Percentiles rank a stretch among this genome's conserved stretches.
Conservation (phyloP, 495 filamentous ascomycete genomes). For the Penicillium roqueforti region DNA sequence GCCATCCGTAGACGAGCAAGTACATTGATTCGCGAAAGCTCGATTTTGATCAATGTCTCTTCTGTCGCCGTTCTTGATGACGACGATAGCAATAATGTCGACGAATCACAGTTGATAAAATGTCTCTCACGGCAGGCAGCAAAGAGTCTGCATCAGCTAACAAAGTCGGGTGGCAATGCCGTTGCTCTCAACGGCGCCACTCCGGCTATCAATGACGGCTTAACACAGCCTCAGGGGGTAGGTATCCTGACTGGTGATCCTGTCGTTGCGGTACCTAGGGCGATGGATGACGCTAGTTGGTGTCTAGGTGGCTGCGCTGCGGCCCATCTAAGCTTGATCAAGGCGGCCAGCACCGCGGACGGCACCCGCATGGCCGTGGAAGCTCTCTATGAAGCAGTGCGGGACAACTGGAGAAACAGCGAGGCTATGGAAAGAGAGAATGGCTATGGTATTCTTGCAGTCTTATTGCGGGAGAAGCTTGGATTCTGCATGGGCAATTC, state of each 20-base stretch:
- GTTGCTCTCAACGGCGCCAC: constrained; percentile 85
- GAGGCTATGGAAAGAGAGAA: constrained; percentile 97
- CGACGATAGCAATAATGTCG: constrained; percentile 61
- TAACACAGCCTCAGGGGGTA: constrained; percentile 71
- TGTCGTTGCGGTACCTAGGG: constrained; percentile 70
- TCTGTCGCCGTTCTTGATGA: constrained; percentile 73
- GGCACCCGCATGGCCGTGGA: constrained; percentile 72
- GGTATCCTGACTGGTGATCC: constrained; percentile 80
- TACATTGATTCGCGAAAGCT: constrained; percentile 70
- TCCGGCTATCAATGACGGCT: constrained; percentile 83
- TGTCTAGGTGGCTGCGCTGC: constrained; percentile 81
- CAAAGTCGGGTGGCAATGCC: constrained; percentile 66
- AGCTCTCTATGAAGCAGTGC: constrained; percentile 76
- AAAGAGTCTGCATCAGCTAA: constrained; percentile 66
- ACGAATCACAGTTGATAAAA: constrained; percentile 70
- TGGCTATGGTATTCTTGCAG: constrained; percentile 83
- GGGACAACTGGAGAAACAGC: constrained; percentile 92
- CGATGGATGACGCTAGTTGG: constrained; percentile 91
- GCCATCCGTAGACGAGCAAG: constrained; percentile 83
- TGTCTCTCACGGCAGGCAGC: constrained; percentile 71
- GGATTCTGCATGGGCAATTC: constrained; percentile 33
- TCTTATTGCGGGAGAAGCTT: constrained; percentile 73
- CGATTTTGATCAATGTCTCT: constrained; percentile 81
- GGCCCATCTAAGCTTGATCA: constrained; percentile 76
- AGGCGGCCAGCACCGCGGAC: constrained; percentile 64